Evolutionary conservation across 2,329 filamentous ascomycete species (phyloP), one percentile per base, ranked within the genome.

Genomic region (Aspergillus oerlinghausenensis): DNA sequence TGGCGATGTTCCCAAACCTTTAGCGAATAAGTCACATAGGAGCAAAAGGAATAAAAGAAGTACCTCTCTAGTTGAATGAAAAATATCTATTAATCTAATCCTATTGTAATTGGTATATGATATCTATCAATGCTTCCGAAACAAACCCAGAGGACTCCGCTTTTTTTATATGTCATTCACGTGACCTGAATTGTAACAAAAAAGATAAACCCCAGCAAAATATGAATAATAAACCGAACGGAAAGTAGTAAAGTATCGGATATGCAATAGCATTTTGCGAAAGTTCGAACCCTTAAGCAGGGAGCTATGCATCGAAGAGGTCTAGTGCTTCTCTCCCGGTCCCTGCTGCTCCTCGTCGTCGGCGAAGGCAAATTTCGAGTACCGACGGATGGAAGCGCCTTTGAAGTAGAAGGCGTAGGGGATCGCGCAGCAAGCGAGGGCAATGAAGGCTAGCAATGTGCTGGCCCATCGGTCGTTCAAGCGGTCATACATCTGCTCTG

Each of bases 401-500:
- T 84, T 90, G 67, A 79, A 84, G 79, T 88, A 96, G 75, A 96
- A 96, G 26, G 90, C 72, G 70, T 87, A 96, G 0, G 91, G 91
- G 63, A 95, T 95, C 0, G 80, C 84, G 70, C 90, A 95, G 76
- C 90, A 95, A 0, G 84, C 87, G 5, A 95, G 76, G 17, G 82
- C 84, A 63, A 95, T 80, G 64, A 92, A 92, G 0, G 83, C 89
- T 8, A 94, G 75, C 9, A 94, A 79, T 0, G 82, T 81, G 51
- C 84, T 85, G 0, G 90, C 90, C 89, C 90, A 93, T 70, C 90
- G 85, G 72, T 91, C 81, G 8, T 85, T 85, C 14, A 93, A 79
- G 2, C 85, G 81, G 50, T 80, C 72, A 73, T 90, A 92, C 89
- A 94, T 93, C 72, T 93, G 89, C 62, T 82, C 80, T 0, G 90